Percentiles rank a stretch among this genome's conserved stretches.
Evolutionary conservation across 352 stramenopile genomes (phyloP).

Genomic region (Elongisporangium prolatum): DNA sequence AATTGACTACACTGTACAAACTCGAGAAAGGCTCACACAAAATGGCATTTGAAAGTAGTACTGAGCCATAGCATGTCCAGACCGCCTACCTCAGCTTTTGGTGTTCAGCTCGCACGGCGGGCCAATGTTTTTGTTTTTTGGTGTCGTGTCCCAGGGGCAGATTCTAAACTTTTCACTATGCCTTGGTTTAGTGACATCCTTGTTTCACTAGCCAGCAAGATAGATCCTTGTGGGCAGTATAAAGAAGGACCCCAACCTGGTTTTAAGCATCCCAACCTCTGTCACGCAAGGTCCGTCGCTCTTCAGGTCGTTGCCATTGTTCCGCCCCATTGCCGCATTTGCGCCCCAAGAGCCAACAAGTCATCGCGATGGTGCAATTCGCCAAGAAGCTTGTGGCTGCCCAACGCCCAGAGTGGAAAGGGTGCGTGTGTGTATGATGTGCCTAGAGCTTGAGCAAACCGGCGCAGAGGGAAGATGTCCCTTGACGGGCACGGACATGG

Average conservation of each 20-base stretch:
- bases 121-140: too few species aligned
- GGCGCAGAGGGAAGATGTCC: background rate
- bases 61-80: too few species aligned
- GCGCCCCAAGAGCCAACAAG: background rate
- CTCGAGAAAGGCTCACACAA: too few species aligned
- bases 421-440: slow-evolving; percentile 22
- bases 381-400: slow-evolving; percentile 75
- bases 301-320: background rate
- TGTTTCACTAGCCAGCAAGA: background rate
- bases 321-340: background rate
- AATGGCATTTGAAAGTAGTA: too few species aligned
- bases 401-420: slow-evolving; percentile 70
- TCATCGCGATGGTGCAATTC: slow-evolving; percentile 67
- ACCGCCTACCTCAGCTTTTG: background rate
- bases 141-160: background rate
- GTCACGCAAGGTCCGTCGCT: background rate
- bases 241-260: background rate
- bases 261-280: background rate
- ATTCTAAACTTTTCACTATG: background rate
- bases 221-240: too few species aligned
- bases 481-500: background rate
- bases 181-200: background rate
- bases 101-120: too few species aligned
- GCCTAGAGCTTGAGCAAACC: too few species aligned
- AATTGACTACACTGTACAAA: too few species aligned